Percentiles rank a stretch among this genome's conserved stretches.
These are phyloP conservation scores for Pythium rishiriense DNA, from an alignment of 352 stramenopile genomes.

Conservation along the genomic window DNA sequence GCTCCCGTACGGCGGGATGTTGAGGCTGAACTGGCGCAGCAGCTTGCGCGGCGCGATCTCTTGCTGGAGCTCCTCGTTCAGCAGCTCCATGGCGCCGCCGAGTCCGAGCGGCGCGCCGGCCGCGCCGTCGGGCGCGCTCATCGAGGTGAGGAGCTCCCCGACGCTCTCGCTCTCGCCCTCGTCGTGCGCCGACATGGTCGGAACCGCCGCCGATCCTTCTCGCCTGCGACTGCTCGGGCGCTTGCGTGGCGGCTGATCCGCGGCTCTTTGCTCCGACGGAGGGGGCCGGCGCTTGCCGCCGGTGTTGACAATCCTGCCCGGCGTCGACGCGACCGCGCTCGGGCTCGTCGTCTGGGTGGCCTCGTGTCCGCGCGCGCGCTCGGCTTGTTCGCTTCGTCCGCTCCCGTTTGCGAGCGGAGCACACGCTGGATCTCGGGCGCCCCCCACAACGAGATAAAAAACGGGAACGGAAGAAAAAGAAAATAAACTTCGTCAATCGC, in stretches of 20 bases:
- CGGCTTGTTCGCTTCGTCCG: not conserved
- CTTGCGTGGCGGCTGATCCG: conserved; percentile 4
- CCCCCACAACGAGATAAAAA: not conserved
- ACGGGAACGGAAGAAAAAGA: not conserved
- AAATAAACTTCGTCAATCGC: conserved; percentile 16
- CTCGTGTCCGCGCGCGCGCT: not conserved
- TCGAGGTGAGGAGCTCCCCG: not conserved
- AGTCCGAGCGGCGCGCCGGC: not conserved
- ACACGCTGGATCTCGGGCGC: not conserved
- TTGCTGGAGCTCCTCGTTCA: conserved; percentile 66
- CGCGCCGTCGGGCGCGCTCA: not conserved
- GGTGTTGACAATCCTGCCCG: conserved; percentile 19
- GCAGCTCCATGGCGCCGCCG: conserved; percentile 37
- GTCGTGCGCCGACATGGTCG: conserved; percentile 3
- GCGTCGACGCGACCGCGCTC: not conserved
- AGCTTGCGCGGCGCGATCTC: conserved; percentile 71
- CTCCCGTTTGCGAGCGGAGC: not conserved
- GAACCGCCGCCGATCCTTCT: not conserved
- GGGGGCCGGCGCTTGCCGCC: conserved; percentile 15
- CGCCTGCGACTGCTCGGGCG: conserved; percentile 6
- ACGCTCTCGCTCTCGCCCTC: conserved; percentile 3
- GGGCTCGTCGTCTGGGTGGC: not conserved
- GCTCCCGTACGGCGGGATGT: conserved; percentile 46
- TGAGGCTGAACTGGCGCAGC: conserved; percentile 78
- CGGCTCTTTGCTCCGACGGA: conserved; percentile 3